phyloP scores from a whole-genome alignment of 495 filamentous ascomycete genomes.

The Parathielavia hyrcaniae region DNA sequence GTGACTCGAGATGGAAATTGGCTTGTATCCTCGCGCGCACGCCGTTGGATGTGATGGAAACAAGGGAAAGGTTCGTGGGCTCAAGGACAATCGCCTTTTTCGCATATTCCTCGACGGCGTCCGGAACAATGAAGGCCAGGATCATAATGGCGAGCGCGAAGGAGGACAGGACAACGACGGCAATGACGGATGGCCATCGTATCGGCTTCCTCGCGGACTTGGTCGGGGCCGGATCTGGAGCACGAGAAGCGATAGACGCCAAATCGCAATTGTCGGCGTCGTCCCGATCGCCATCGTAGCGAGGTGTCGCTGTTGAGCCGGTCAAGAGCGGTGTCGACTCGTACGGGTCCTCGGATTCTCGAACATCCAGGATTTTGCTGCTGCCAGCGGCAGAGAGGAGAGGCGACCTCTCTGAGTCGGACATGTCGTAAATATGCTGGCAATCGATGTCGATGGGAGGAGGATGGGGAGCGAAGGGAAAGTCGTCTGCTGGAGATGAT shows the following conservation, averaged over 20 bases:
- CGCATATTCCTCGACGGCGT: slow-evolving; percentile 74
- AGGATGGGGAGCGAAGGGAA: background rate
- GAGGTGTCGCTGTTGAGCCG: slow-evolving; percentile 33
- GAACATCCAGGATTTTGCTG: slow-evolving; percentile 28
- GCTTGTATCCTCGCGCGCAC: slow-evolving; percentile 72
- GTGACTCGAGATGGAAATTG: slow-evolving; percentile 70
- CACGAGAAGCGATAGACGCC: slow-evolving; percentile 29
- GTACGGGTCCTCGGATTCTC: slow-evolving; percentile 25
- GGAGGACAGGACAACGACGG: slow-evolving; percentile 38
- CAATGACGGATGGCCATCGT: slow-evolving; percentile 45
- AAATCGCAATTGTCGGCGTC: slow-evolving; percentile 29
- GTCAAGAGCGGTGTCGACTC: slow-evolving; percentile 54
- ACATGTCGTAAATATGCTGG: slow-evolving; percentile 34
- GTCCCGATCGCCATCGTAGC: slow-evolving; percentile 44
- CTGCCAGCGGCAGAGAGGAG: slow-evolving; percentile 33
- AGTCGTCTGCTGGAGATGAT: slow-evolving; percentile 11
- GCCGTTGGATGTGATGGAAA: slow-evolving; percentile 70
- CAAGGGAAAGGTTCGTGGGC: slow-evolving; percentile 72
- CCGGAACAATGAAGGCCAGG: slow-evolving; percentile 72
- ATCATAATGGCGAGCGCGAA: slow-evolving; percentile 44
- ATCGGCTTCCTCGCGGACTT: slow-evolving; percentile 27
- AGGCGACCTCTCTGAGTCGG: slow-evolving; percentile 41
- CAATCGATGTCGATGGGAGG: background rate
- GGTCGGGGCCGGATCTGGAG: slow-evolving; percentile 18
- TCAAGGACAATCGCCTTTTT: slow-evolving; percentile 74